Percentiles rank a stretch among this genome's conserved stretches.
These are phyloP conservation scores for Ascochyta lentis DNA, from an alignment of 2,329 filamentous ascomycete species.

Conservation along the genomic window DNA sequence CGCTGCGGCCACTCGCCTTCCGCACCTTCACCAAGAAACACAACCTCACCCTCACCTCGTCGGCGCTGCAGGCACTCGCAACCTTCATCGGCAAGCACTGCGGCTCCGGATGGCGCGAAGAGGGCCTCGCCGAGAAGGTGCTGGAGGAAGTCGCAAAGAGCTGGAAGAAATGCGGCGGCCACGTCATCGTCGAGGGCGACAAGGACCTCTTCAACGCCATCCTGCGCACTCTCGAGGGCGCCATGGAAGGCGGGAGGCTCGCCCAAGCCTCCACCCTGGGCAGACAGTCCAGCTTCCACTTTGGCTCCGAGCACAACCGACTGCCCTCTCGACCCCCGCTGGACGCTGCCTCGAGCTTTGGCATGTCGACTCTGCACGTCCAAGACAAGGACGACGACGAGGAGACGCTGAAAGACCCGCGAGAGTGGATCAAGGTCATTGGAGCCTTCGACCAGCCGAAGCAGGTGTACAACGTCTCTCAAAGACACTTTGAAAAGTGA, in stretches of 20 bases:
- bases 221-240: slow-evolving; percentile 81
- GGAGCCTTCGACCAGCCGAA: slow-evolving; percentile 86
- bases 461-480: slow-evolving; percentile 75
- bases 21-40: slow-evolving; percentile 98
- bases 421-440: slow-evolving; percentile 84
- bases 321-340: slow-evolving; percentile 43
- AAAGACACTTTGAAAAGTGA: slow-evolving; percentile 89
- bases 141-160: slow-evolving; percentile 88
- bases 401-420: slow-evolving; percentile 69
- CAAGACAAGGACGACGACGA: slow-evolving; percentile 61
- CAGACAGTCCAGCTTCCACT: slow-evolving; percentile 69
- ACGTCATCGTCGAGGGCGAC: slow-evolving; percentile 88
- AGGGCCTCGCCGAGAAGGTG: slow-evolving; percentile 89
- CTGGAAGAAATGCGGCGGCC: slow-evolving; percentile 90
- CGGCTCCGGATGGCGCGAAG: slow-evolving; percentile 94
- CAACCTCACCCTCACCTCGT: slow-evolving; percentile 87
- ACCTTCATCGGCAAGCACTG: slow-evolving; percentile 92
- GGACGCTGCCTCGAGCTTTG: slow-evolving; percentile 71
- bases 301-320: slow-evolving; percentile 55
- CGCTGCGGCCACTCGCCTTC: slow-evolving; percentile 88
- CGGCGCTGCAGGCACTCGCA: slow-evolving; percentile 83
- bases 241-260: slow-evolving; percentile 85
- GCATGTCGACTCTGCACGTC: slow-evolving; percentile 57
- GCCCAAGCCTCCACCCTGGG: slow-evolving; percentile 62
- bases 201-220: slow-evolving; percentile 75